Percentiles rank a stretch among this genome's conserved stretches.
These are phyloP conservation scores for Taiozyma sp. DNA, from an alignment of 1,139 yeast species.

Conservation along the genomic window DNA sequence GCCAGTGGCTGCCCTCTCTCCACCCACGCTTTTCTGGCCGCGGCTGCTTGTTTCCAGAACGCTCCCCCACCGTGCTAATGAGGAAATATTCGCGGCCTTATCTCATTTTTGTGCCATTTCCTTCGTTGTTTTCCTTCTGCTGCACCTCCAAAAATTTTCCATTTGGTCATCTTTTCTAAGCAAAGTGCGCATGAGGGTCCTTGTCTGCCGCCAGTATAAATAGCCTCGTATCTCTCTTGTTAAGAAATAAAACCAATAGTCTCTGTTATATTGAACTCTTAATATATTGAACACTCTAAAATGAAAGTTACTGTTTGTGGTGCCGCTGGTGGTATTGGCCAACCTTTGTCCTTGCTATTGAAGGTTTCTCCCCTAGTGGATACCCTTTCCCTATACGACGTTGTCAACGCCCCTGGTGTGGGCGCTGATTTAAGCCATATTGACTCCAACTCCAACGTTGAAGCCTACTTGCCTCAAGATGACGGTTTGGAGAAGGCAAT, in stretches of 20 bases:
- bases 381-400: constrained; percentile 79
- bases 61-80: not conserved
- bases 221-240: not conserved
- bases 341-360: constrained; percentile 81
- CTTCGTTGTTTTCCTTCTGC: not conserved
- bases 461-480: constrained; percentile 65
- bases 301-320: constrained; percentile 67
- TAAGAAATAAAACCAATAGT: not conserved
- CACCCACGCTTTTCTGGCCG: not conserved
- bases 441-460: constrained; percentile 70
- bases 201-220: not conserved
- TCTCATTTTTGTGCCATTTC: not conserved
- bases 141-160: not conserved
- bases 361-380: constrained; percentile 49
- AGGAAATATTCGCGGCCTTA: not conserved
- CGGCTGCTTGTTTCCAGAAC: not conserved
- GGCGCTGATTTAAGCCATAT: constrained; percentile 90
- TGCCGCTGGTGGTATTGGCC: constrained; percentile 91
- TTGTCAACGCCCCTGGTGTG: constrained; percentile 87
- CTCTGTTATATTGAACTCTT: not conserved
- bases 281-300: not conserved
- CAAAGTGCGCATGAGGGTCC: not conserved
- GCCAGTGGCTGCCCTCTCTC: not conserved
- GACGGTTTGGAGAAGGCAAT: constrained; percentile 55
- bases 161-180: not conserved